Conservation (phyloP, 2,329 filamentous ascomycete genomes). For the Fusarium musae region DNA sequence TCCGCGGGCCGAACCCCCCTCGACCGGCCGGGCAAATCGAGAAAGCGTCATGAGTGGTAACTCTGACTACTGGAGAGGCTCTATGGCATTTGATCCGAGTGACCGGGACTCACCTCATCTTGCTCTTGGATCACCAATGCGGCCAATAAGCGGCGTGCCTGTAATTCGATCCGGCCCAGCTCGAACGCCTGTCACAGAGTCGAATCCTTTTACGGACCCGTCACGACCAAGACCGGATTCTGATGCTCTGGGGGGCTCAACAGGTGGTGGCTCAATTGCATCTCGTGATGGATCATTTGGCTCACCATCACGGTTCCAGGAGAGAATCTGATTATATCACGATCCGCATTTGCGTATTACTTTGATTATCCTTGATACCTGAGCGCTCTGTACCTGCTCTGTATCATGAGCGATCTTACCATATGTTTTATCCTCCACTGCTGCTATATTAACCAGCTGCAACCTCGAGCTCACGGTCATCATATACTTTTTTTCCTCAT, state of each 20-base stretch:
- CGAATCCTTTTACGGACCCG: slow-evolving; percentile 59
- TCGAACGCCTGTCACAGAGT: slow-evolving; percentile 68
- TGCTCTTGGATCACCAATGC: slow-evolving; percentile 67
- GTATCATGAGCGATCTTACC: slow-evolving; percentile 32
- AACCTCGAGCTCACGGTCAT: slow-evolving; percentile 11
- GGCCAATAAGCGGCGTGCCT: slow-evolving; percentile 69
- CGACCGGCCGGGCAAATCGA: slow-evolving; percentile 41
- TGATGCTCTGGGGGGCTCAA: slow-evolving; percentile 39
- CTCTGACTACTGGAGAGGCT: slow-evolving; percentile 66
- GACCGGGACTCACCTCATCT: slow-evolving; percentile 53
- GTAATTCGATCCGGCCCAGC: slow-evolving; percentile 73
- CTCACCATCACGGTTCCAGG: slow-evolving; percentile 45
- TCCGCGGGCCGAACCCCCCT: slow-evolving; percentile 32
- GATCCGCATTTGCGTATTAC: slow-evolving; percentile 9
- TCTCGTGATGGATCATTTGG: slow-evolving; percentile 41
- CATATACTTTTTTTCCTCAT: slow-evolving; percentile 13
- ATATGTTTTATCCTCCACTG: slow-evolving; percentile 10
- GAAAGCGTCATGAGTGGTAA: slow-evolving; percentile 59
- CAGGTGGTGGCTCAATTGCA: slow-evolving; percentile 29
- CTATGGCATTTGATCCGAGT: slow-evolving; percentile 56
- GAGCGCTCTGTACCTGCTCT: slow-evolving; percentile 44
- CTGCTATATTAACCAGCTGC: slow-evolving; percentile 16
- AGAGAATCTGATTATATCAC: slow-evolving; percentile 40
- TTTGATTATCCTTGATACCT: slow-evolving; percentile 32
- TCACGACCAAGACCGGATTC: slow-evolving; percentile 44